Base-by-base conservation (phyloP, 225 moss, liverwort and hornwort genomes). In the Asterella californica region DNA sequence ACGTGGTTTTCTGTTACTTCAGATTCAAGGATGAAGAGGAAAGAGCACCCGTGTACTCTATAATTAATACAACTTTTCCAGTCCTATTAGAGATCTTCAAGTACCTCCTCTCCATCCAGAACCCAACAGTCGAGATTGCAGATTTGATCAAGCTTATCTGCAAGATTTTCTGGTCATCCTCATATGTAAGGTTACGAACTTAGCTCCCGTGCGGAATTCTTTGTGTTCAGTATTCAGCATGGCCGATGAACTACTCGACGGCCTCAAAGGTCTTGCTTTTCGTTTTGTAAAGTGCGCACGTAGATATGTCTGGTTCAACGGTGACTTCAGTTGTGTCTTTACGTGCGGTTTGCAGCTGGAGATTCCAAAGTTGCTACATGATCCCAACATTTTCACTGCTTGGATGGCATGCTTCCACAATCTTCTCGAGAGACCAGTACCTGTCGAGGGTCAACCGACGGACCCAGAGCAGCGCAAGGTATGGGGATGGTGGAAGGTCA, bases 401-500 rank as follows among this genome's bases (percentile, higher is more conserved):
- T 99, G 99, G 99, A 99, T 99, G 99, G 88, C 91, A 81, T 92
- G 99, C 84, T 99, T 95, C 75, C 95, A 99, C 76, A 95, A 86
- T 75, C 87, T 99, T 67, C 85, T 99, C 52, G 95, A 99, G 88
- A 93, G 99, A 76, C 92, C 92, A 59, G 99, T 99, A 46, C 99
- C 99, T 45, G 76, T 79, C 10, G 93, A 93, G 66, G 99, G 92
- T 52, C 95, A 99, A 86, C 99, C 95, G 52, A 91, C 88, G 38
- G 94, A 99, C 79, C 94, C 97, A 60, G 97, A 99, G 71, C 76
- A 83, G 42, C 93, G 97, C 55, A 99, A 99, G 83, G 91, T 92
- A 42, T 99, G 97, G 97, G 99, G 93, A 84, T 99, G 99, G 99
- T 99, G 99, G 99, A 99, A 99, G 87, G 99, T 99, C 75, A 99